Evolutionary conservation across 164 flowering plant species (phyloP), one percentile per base, ranked within the genome.

Genomic region (Paratinospora sagittata): DNA sequence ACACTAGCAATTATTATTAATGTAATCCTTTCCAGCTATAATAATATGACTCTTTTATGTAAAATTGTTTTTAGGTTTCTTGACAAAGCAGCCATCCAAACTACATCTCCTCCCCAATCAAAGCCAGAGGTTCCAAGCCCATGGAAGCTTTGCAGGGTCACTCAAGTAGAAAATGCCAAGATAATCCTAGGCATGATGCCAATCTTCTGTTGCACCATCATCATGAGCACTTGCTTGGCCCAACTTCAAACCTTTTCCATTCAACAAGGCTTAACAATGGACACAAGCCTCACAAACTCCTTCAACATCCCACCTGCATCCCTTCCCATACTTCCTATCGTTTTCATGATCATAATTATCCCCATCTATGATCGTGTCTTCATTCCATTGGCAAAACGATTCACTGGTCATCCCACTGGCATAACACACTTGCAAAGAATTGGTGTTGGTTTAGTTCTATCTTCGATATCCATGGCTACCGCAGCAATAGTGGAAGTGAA

Each of bases 241-340:
- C 90, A 87, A 72, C 88, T 87, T 30, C 86, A 84, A 61, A 85
- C 90, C 4, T 85, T 86, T 77, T 82, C 90, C n/a, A 66, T 87
- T 73, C 78, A 85, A 67, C 88, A 87, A 75, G 86, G 90, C 67
- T 21, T 57, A 27, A 84, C 86, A 21, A 85, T 87, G 90, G 84
- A 87, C 79, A 81, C 83, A 57, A 75, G 64, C 27, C 41, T 87
- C 67, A 66, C 78, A 17, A 47, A 27, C 19, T 65, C 71, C 19
- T 78, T 85, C 77, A 34, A 74, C 60, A 82, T 87, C 8, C 88
- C 88, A 17, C 86, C 87, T 0, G 88, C 87, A 0, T 85, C 86
- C 0, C 83, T 85, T 19, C 85, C 87, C 27, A 84, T 85, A 69
- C 55, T 87, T 69, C 87, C 86, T 1, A 8, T 85, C 6, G 9